Percentiles rank a stretch among this genome's conserved stretches.
Evolutionary conservation across 768 basidiomycete genomes (phyloP).

Genomic region (Suillus variegatus): DNA sequence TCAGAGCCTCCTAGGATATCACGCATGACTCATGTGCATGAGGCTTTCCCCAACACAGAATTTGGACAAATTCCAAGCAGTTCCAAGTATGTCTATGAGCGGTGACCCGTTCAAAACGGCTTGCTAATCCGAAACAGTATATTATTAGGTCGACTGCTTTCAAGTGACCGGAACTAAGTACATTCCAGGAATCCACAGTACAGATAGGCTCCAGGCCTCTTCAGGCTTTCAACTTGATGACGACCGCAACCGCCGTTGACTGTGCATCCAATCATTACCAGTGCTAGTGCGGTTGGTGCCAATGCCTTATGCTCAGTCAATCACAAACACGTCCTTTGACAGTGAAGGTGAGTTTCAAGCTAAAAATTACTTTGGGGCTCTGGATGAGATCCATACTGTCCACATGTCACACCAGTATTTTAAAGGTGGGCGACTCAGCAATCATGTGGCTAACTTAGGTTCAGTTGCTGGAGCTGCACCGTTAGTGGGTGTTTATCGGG

Average conservation of each 20-base stretch:
- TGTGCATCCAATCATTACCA: neutral
- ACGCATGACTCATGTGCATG: neutral
- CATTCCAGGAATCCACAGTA: neutral
- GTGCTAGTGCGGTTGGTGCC: neutral
- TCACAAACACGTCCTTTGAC: neutral
- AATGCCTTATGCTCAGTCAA: neutral
- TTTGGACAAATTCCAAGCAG: neutral
- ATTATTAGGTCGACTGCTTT: neutral
- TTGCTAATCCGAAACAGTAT: neutral
- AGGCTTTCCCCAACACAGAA: neutral
- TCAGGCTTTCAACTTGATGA: neutral
- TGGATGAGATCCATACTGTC: neutral
- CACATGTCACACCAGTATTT: neutral
- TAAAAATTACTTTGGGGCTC: neutral
- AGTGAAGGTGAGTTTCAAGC: neutral
- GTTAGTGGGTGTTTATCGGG: slow-evolving; percentile 1
- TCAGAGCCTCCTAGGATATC: neutral
- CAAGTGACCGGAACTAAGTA: neutral
- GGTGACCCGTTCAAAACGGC: neutral
- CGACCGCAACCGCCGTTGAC: neutral
- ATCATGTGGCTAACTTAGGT: neutral
- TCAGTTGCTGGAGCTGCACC: neutral
- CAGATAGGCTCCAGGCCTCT: neutral
- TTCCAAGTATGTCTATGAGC: no score
- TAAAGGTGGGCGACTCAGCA: neutral